A percentile compares a stretch with the other conserved stretches of the same genome.
These are phyloP conservation scores for Mycena citricolor DNA, from an alignment of 1,284 basidiomycete species.

Conservation along the genomic window DNA sequence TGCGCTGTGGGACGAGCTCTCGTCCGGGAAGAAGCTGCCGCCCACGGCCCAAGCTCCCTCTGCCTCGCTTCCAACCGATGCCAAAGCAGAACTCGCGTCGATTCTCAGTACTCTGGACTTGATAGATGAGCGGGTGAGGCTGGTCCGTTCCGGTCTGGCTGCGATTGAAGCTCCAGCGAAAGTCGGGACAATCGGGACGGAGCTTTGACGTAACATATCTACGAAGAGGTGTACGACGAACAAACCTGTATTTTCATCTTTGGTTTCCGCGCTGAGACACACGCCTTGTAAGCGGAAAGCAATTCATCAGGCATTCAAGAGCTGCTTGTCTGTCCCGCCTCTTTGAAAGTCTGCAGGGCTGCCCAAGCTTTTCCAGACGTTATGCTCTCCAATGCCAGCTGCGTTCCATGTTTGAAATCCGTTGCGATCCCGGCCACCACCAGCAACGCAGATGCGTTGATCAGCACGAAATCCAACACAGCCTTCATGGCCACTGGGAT, in stretches of 20 bases:
- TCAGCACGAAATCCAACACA: slow-evolving; percentile 23
- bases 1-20: slow-evolving; percentile 68
- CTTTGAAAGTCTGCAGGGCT: slow-evolving; percentile 18
- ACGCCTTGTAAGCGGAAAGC: too few relatives aligned
- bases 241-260: too few relatives aligned
- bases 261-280: too few relatives aligned
- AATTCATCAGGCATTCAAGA: too few relatives aligned
- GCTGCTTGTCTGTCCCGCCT: slow-evolving; percentile 13
- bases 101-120: slow-evolving; percentile 53
- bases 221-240: too few relatives aligned
- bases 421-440: slow-evolving; percentile 22
- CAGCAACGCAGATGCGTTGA: slow-evolving; percentile 23
- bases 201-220: too few relatives aligned
- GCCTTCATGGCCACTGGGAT: slow-evolving; percentile 37
- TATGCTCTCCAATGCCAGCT: slow-evolving; percentile 21
- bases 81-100: slow-evolving; percentile 47
- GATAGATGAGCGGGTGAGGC: slow-evolving; percentile 53
- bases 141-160: slow-evolving; percentile 40
- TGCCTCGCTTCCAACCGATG: slow-evolving; percentile 2
- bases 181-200: too few relatives aligned
- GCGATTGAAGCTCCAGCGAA: too few relatives aligned
- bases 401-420: slow-evolving; percentile 18
- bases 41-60: slow-evolving; percentile 4
- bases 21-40: slow-evolving; percentile 22
- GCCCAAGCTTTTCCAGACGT: slow-evolving; percentile 23